These are phyloP conservation scores for Penicillium lagena DNA, from an alignment of 495 filamentous ascomycete species.

Conservation along the genomic window DNA sequence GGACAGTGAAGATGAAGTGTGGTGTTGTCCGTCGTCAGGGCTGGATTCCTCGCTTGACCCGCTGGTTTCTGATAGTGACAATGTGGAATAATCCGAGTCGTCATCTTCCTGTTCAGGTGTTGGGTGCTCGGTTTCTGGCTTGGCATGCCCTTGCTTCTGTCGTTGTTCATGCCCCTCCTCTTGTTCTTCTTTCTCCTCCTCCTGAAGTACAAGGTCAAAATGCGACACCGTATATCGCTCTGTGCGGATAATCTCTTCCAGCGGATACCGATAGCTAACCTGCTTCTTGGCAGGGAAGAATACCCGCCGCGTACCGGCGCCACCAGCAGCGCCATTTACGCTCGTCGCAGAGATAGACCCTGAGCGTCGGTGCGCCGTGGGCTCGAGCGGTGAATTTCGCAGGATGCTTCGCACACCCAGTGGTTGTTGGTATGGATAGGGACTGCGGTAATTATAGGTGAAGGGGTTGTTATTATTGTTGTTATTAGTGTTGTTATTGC, in stretches of 20 bases:
- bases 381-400: conserved; percentile 61
- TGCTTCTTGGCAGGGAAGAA: conserved; percentile 54
- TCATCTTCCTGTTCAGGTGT: conserved; percentile 14
- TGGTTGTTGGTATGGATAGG: conserved; percentile 53
- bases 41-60: conserved; percentile 37
- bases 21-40: conserved; percentile 5
- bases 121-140: neutral
- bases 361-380: conserved; percentile 26
- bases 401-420: conserved; percentile 66
- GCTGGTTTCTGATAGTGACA: conserved; percentile 30
- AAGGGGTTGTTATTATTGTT: conserved; percentile 3
- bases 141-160: neutral
- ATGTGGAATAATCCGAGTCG: conserved; percentile 29
- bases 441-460: conserved; percentile 25
- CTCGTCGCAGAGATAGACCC: conserved; percentile 28
- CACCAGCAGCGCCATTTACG: conserved; percentile 18
- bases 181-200: neutral
- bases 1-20: conserved; percentile 2
- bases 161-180: neutral
- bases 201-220: conserved; percentile 13
- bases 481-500: conserved; percentile 8
- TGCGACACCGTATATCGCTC: conserved; percentile 46
- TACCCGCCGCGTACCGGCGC: conserved; percentile 33
- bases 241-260: conserved; percentile 52
- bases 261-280: conserved; percentile 45